Base-by-base conservation (phyloP, 768 basidiomycete species). In the Boletus subcaerulescens region DNA sequence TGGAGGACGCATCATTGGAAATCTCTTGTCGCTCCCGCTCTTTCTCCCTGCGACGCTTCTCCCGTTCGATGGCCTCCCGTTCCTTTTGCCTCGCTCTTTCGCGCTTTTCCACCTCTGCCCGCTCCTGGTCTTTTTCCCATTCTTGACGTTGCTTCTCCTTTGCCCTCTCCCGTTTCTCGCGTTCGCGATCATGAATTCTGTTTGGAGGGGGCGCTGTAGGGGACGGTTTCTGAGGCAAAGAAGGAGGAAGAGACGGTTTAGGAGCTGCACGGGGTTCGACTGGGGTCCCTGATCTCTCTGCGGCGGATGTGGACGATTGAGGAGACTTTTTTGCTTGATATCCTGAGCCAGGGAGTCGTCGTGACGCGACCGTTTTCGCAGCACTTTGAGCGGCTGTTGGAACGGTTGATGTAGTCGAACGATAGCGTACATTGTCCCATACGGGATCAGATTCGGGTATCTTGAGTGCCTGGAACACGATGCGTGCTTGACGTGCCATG, bases 381-480 rank as follows among this genome's bases (percentile, higher is more conserved):
- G 45, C 22, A 33, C 45, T 52, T 18, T 62, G 62, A 7, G 60
- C 63, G 35, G 67, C 50, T 18, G 60, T 66, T 3, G 64, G 65
- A 26, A 54, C 20, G 20, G 57, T 29, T 7, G 60, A 56, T 48
- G 50, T 59, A 1, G 62, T 45, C 11, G 53, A 44, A 7, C 74
- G 73, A 44, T 70, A 75, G 33, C 67, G 68, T 2, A 84, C 77
- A 59, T 85, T 77, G 12, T 74, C 67, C 88, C 89, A 91, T n/a
- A 75, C 72, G 5, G 83, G 75, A 67, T 90, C 84, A 15, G 72
- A 76, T 53, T 84, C 77, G 22, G 81, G 80, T 56, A 89, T 81
- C 24, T 77, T 77, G 49, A 88, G 71, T 29, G 65, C 66, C 33
- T 69, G 72, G 61, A 86, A 76, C 1, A 71, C 77, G 15, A 71